Base-by-base conservation (phyloP, 306 rosid genomes). In the Dicorynia guianensis region DNA sequence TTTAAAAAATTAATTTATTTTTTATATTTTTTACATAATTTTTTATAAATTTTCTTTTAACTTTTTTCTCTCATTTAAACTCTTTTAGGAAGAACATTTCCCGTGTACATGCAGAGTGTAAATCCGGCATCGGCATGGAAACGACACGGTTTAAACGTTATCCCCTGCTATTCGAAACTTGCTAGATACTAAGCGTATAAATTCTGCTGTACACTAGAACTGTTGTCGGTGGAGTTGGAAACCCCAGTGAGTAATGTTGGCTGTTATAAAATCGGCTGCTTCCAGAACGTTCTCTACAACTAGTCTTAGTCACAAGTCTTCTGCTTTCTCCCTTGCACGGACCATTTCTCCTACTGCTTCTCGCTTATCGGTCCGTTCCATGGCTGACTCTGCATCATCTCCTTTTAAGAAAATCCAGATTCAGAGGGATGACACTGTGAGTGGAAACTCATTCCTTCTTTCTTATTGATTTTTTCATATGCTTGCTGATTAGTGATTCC, bases 331-430 rank as follows among this genome's bases (percentile, higher is more conserved):
- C 11, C 42, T 75, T 64, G 35, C 38, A 25, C 81, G 72, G 67
- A 67, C 61, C 63, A 69, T 76, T 77, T 63, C 81, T 19, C 83
- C 81, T 72, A 15, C 71, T 5, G 12, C 40, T 48, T 81, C 79
- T 74, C 87, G 89, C 77, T 68, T 79, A 76, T 89, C 93, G n/a
- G 80, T 88, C n/a, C 92, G 90, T 36, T 76, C 89, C 48, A 92
- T 92, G 89, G 96, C 96, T 40, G 83, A 82, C 69, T 86, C 96
- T 36, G 77, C 92, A 13, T 75, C 88, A 10, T 78, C 90, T 20
- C 89, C 93, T 61, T 95, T 95, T 87, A 87, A 82, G 73, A 90
- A 92, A 86, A 84, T 95, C 72, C 96, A 81, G 77, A 90, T 94
- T 78, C 90, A 86, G 61, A 83, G 96, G 62, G 96, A 86, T 13